phyloP scores from a whole-genome alignment of 768 basidiomycete species.

The Collybiopsis confluens region DNA sequence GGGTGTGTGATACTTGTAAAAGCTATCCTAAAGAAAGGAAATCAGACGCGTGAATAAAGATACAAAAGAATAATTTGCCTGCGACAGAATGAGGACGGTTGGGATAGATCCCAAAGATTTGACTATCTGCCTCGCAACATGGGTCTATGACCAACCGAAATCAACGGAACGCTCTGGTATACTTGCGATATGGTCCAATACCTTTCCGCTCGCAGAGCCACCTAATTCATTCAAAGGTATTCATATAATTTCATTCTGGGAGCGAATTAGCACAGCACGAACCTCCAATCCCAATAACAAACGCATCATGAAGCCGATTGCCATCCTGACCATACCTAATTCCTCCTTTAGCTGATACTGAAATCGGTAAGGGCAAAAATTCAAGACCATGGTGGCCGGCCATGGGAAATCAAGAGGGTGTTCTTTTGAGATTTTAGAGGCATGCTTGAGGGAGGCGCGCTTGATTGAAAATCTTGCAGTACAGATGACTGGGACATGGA shows the following conservation, averaged over 20 bases:
- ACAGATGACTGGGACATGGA: neutral
- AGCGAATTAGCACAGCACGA: slow-evolving; percentile 19
- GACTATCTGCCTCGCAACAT: slow-evolving; percentile 81
- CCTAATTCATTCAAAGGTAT: slow-evolving; percentile 33
- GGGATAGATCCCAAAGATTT: slow-evolving; percentile 79
- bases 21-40: slow-evolving; percentile 66
- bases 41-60: neutral
- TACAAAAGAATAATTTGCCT: slow-evolving; percentile 37
- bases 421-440: slow-evolving; percentile 58
- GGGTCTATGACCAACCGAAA: too few relatives aligned
- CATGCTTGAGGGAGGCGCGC: slow-evolving; percentile 6
- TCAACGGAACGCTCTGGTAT: neutral
- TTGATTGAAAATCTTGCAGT: neutral
- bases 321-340: slow-evolving; percentile 79
- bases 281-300: slow-evolving; percentile 85
- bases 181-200: slow-evolving; percentile 19
- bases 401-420: slow-evolving; percentile 77
- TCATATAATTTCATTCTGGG: too few relatives aligned
- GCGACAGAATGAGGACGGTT: slow-evolving; percentile 86
- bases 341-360: neutral
- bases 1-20: slow-evolving; percentile 77
- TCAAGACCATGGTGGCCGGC: slow-evolving; percentile 75
- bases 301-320: slow-evolving; percentile 63
- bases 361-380: neutral
- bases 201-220: slow-evolving; percentile 87